These are phyloP conservation scores for Musa acuminata DNA, from an alignment of 176 grass and related monocot genomes.

Conservation along the genomic window DNA sequence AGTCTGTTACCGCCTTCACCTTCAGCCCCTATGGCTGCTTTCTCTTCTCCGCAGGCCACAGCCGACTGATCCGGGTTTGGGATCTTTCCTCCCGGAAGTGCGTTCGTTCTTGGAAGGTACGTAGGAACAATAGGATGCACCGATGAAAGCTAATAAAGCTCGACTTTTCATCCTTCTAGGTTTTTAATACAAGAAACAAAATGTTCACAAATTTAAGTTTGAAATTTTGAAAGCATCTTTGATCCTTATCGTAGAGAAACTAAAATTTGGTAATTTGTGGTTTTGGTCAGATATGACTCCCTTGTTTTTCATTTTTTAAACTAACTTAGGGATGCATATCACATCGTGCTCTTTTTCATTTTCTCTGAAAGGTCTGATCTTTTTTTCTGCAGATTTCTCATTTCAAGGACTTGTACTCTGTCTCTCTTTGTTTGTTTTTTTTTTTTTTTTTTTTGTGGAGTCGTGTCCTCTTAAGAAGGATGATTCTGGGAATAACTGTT, in stretches of 20 bases:
- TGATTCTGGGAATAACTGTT: no score
- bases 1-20: conserved; percentile 52
- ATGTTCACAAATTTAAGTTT: background rate
- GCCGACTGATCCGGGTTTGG: conserved; percentile 73
- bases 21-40: conserved; percentile 56
- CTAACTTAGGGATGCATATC: no score
- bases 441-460: no score
- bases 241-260: background rate
- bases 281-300: no score
- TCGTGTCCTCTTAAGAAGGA: no score
- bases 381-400: no score
- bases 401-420: no score
- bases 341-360: no score
- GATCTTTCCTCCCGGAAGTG: conserved; percentile 61
- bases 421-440: no score
- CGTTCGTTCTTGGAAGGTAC: conserved; percentile 92
- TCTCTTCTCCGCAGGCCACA: conserved; percentile 68
- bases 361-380: no score
- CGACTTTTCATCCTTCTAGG: background rate
- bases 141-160: no score
- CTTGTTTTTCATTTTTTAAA: no score
- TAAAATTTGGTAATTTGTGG: background rate
- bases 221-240: background rate
- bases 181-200: background rate
- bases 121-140: background rate